Evolutionary conservation across 768 basidiomycete species (phyloP).

Genomic region (Boletus pseudo-olivaceus): DNA sequence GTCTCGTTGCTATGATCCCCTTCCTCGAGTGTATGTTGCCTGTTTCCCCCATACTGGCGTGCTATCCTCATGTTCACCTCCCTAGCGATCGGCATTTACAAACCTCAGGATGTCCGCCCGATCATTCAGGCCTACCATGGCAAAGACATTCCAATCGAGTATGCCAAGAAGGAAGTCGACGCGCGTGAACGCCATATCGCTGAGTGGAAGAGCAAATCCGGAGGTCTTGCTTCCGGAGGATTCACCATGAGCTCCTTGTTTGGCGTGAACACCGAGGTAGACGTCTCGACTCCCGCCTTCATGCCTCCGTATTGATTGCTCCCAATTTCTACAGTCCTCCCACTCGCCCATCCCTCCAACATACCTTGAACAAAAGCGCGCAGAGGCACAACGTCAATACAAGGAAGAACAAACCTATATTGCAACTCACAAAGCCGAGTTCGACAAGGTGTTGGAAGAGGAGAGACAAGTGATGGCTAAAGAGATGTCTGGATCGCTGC

Average conservation of each 20-base stretch:
- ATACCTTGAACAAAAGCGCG: constrained; percentile 51
- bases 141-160: constrained; percentile 86
- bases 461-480: constrained; percentile 46
- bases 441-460: constrained; percentile 50
- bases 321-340: constrained; percentile 10
- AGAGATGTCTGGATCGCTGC: constrained; percentile 45
- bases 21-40: constrained; percentile 83
- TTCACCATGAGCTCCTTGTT: constrained; percentile 48
- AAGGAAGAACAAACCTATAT: constrained; percentile 53
- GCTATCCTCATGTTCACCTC: neutral
- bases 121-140: constrained; percentile 82
- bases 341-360: constrained; percentile 40
- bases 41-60: neutral
- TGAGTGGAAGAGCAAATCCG: constrained; percentile 65
- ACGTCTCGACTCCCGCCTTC: neutral
- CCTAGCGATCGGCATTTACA: constrained; percentile 89
- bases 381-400: constrained; percentile 49
- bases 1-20: constrained; percentile 89
- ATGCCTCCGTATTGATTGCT: neutral
- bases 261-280: constrained; percentile 32
- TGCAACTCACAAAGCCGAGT: constrained; percentile 45
- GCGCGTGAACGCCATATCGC: constrained; percentile 73
- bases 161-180: constrained; percentile 83
- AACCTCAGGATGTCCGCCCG: constrained; percentile 81
- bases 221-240: constrained; percentile 35